phyloP scores from a whole-genome alignment of 768 basidiomycete species.

The Serendipita sp. region DNA sequence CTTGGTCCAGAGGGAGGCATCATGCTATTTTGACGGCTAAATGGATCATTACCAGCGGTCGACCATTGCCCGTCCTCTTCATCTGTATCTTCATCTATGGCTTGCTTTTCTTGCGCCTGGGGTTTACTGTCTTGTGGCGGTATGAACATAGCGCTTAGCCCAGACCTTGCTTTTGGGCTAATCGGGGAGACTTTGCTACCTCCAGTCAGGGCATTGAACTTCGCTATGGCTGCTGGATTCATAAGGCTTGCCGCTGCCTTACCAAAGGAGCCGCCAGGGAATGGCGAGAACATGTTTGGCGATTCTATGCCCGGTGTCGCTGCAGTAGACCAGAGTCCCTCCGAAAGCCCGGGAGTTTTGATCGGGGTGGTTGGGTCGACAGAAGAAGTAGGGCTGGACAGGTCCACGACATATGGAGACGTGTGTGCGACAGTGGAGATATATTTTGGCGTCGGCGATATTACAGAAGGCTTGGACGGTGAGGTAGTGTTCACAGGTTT shows the following conservation, averaged over 20 bases:
- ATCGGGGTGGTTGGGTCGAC: background rate
- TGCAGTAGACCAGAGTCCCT: constrained; percentile 1
- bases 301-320: constrained; percentile 4
- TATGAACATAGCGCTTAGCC: background rate
- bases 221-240: background rate
- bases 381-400: background rate
- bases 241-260: background rate
- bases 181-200: background rate
- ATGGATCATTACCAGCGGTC: background rate
- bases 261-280: background rate
- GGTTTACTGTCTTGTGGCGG: background rate
- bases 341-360: background rate
- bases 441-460: background rate
- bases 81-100: background rate
- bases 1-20: background rate
- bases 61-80: constrained; percentile 5
- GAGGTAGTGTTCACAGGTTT: background rate
- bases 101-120: background rate
- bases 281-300: background rate
- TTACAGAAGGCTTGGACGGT: background rate
- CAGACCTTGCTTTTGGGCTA: constrained; percentile 4
- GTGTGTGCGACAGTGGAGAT: background rate
- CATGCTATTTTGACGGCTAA: background rate
- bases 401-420: background rate
- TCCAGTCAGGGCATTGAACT: background rate